Base-by-base conservation (phyloP, 345 rosid genomes). In the Citrus mangshanensis region DNA sequence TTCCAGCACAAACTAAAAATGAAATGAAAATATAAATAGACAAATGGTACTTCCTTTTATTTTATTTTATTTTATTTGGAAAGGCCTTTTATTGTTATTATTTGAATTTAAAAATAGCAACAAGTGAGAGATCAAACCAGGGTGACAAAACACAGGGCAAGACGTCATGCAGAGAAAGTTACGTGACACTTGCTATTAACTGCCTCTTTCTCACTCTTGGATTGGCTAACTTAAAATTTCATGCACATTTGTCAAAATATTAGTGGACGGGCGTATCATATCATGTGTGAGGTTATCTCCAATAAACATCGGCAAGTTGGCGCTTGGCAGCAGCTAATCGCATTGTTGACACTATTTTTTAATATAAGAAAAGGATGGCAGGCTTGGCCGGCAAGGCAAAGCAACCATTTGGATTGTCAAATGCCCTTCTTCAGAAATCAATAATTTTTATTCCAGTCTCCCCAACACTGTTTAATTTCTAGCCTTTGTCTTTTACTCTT, bases 361-460 rank as follows among this genome's bases (percentile, higher is more conserved):
- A 25, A 13, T 46, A 13, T 13, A 12, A 46, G 51, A 12, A 12
- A 13, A 46, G 18, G 13, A 0, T 24, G 78, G 34, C 35, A 61
- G 51, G 55, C 22, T 76, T 35, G 80, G 83, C 85, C 78, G 79
- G 85, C 81, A 61, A 74, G n/a, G 7, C 58, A 19, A 54, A 54
- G 7, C 61, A 28, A 14, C 56, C 16, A 24, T 62, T 78, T 34
- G 18, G 16, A 37, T 46, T 69, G 59, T 19, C 61, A 30, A 70
- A 30, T 19, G 40, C 7, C 18, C 61, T 10, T 51, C 18, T 13
- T 3, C 51, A 46, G 5, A 12, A 46, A 46, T 13, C 51, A 46
- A 46, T 46, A 13, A 46, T 46, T 42, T 3, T 46, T 46, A 46
- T 46, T 46, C 18, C 4, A 3, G 51, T 13, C 51, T 54, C 40